These are phyloP conservation scores for Cyclotella baltica DNA, from an alignment of 108 stramenopile species.

Conservation along the genomic window DNA sequence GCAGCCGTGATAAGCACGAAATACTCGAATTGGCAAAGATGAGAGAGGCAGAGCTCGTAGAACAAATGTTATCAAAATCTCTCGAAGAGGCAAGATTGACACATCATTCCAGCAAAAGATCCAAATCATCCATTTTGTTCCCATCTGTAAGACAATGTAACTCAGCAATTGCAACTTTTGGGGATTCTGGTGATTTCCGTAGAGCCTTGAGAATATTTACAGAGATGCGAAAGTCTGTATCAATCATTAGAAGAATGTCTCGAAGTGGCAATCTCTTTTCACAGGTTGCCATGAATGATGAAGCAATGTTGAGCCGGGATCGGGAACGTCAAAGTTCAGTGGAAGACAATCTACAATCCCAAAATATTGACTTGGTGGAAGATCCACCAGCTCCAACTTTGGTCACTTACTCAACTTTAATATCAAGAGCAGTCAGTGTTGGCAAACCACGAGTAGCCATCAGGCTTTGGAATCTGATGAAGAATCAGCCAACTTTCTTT, in stretches of 20 bases:
- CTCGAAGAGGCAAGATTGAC: not conserved
- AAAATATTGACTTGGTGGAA: conserved; percentile 32
- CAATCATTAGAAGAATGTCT: conserved; percentile 34
- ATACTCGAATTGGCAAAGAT: not conserved
- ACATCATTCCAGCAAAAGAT: conserved; percentile 2
- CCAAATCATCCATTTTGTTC: conserved; percentile 8
- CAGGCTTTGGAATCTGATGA: conserved; percentile 85
- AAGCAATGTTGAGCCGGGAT: not conserved
- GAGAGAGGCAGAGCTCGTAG: conserved; percentile 11
- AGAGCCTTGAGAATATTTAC: conserved; percentile 82
- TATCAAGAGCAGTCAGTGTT: conserved; percentile 81
- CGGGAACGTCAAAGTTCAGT: not conserved
- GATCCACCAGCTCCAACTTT: conserved; percentile 71
- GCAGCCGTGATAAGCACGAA: conserved; percentile 1
- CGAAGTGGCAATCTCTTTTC: conserved; percentile 12
- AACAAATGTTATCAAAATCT: not conserved
- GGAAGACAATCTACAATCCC: not conserved
- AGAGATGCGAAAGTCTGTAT: conserved; percentile 79
- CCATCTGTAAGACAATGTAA: conserved; percentile 61
- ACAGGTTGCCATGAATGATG: not conserved
- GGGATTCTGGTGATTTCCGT: conserved; percentile 79
- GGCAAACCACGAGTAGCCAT: conserved; percentile 81
- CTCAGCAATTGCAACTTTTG: conserved; percentile 82
- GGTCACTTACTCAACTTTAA: conserved; percentile 89
- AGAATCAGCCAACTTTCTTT: conserved; percentile 64